Evolutionary conservation across 371 early-diverging fungal genomes (phyloP), one percentile per base, ranked within the genome.

Genomic region (Apophysomyces variabilis): DNA sequence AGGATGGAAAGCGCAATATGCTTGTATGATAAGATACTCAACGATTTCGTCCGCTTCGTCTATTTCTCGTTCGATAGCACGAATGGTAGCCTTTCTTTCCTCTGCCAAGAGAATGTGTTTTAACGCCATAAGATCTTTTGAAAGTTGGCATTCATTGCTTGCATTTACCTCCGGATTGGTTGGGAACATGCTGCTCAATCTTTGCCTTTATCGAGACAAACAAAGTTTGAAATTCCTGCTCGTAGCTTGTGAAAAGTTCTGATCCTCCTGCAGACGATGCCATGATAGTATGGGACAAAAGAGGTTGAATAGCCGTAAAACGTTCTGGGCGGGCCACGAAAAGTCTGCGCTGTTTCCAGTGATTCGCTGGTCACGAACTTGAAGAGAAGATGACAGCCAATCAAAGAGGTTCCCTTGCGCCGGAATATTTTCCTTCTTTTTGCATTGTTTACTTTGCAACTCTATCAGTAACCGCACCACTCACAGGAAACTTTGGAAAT

Each of bases 1-100:
- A 26, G 26, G 32, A 26, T 26, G 32, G 32, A 26, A 26, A 26
- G 32, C 32, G 3, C 32, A 26, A 26, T 26, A 26, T 26, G 12
- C 35, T 39, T 32, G 11, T 62, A 4, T 58, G 56, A 35, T 57
- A 45, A 44, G 8, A 36, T 45, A 18, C 43, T 81, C 63, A 87
- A 94, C 94, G 70, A 97, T 93, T 69, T 96, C 96, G 65, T 89
- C 89, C 7, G 92, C 92, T 75, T 97, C 97, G n/a, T 94, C 94
- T 13, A 95, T 76, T 76, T 95, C 95, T 62, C 94, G 87, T 69
- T 93, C 91, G 3, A 88, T 80, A 16, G 93, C 89, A 63, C 90
- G 90, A 44, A 88, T 72, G 5, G 89, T 83, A 12, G 90, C 84
- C 67, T 93, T 93, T 73, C 85, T 82, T 65, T 85, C 81, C 69